phyloP scores from a whole-genome alignment of 2,329 filamentous ascomycete species.

The Pseudodiploospora longispora region DNA sequence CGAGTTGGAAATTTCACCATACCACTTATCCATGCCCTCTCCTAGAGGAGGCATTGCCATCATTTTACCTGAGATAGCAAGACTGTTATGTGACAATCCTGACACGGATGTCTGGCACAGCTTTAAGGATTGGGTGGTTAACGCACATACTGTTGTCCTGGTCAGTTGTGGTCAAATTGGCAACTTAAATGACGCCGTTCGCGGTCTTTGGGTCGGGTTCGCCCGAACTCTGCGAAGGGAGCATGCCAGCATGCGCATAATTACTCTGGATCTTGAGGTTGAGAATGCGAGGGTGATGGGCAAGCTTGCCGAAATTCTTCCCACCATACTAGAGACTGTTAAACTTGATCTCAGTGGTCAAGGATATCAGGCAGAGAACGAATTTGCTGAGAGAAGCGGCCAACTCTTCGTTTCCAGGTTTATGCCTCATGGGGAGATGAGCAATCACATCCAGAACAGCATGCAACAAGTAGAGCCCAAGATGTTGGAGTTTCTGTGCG shows the following conservation, averaged over 20 bases:
- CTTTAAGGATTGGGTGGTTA: background rate
- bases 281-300: background rate
- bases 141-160: background rate
- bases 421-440: slow-evolving; percentile 3
- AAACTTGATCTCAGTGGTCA: slow-evolving; percentile 4
- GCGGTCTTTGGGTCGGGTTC: background rate
- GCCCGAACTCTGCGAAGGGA: background rate
- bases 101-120: background rate
- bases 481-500: slow-evolving; percentile 5
- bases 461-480: slow-evolving; percentile 1
- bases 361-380: slow-evolving; percentile 8
- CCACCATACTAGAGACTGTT: slow-evolving; percentile 5
- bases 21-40: background rate
- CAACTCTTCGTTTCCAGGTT: slow-evolving; percentile 12
- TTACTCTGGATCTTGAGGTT: slow-evolving; percentile 1
- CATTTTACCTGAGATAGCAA: background rate
- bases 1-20: background rate
- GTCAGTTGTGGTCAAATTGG: background rate
- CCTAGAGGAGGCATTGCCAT: background rate
- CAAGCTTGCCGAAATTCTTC: background rate
- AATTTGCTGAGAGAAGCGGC: slow-evolving; percentile 10
- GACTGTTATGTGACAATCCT: background rate
- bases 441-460: slow-evolving; percentile 4
- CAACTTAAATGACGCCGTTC: background rate
- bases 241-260: background rate